Evolutionary conservation across 805 yeast genomes (phyloP).

Genomic region (Nematodospora valgi): DNA sequence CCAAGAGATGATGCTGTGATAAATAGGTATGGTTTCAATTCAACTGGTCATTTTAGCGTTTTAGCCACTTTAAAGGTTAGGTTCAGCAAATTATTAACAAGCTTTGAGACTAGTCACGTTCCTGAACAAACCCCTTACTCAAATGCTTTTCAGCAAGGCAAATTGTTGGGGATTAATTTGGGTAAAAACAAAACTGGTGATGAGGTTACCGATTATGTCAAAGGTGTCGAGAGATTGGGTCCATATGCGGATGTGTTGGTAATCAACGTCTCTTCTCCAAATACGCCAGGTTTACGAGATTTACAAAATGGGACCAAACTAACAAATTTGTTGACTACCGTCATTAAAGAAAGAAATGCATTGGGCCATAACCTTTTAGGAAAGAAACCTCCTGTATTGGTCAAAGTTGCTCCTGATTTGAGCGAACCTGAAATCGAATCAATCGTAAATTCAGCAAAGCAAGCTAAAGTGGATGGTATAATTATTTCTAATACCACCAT

Average conservation of each 20-base stretch:
- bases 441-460: conserved; percentile 76
- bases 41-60: conserved; percentile 80
- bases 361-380: conserved; percentile 41
- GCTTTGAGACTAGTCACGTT: conserved; percentile 10
- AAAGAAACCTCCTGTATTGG: conserved; percentile 72
- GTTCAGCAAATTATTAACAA: conserved; percentile 39
- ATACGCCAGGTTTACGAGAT: conserved; percentile 91
- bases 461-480: conserved; percentile 82
- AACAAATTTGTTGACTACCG: conserved; percentile 60
- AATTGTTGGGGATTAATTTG: conserved; percentile 74
- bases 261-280: conserved; percentile 90
- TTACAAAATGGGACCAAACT: conserved; percentile 77
- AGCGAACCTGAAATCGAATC: conserved; percentile 75
- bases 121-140: conserved; percentile 21
- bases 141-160: conserved; percentile 58
- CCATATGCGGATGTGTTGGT: conserved; percentile 85
- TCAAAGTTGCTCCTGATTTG: conserved; percentile 92
- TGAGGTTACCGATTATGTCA: conserved; percentile 79
- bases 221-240: conserved; percentile 81
- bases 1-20: conserved; percentile 86
- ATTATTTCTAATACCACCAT: conserved; percentile 91
- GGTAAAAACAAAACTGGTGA: conserved; percentile 94
- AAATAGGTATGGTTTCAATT: conserved; percentile 93
- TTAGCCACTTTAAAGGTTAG: conserved; percentile 65
- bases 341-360: conserved; percentile 62